Base-by-base conservation (phyloP, 108 stramenopile genomes). In the Nannochloropsis salina region DNA sequence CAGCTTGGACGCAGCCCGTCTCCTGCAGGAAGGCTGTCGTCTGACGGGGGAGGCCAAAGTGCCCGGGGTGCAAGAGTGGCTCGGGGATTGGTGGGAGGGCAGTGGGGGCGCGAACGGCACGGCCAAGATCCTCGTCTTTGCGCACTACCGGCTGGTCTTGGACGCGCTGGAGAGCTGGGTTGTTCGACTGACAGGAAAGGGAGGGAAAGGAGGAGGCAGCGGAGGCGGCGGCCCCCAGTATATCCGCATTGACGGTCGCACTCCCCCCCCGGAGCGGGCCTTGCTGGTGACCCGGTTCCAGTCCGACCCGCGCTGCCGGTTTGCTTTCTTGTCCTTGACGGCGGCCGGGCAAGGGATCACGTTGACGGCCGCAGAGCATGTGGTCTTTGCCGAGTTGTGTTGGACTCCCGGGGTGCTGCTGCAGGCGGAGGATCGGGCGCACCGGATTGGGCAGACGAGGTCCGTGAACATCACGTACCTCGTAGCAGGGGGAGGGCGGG, bases 301-400 rank as follows among this genome's bases (percentile, higher is more conserved):
- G 88, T 90, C 84, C 6, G 94, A 97, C 86, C 95, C 96, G 8
- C 84, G 87, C 10, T 85, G 94, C 41, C 92, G 95, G 9, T 90
- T 98, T 44, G 97, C 96, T 1, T 83, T 99, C 40, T 86, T 98
- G 86, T 94, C 95, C 42, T 96, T 99, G 22, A 98, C 97, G 41
- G 97, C 98, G 21, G 97, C 97, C 1, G 98, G 98, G 9, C 95
- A 96, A 8, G 98, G 96, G 80, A 94, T 99, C n/a, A 99, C 98
- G 12, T 90, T 99, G 45, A 99, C 98, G n/a, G 97, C 97, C 6
- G 94, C 97, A n/a, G 94, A 93, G 21, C 94, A 94, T 12, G 96
- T 98, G 15, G 94, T 95, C 92, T 99, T 99, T 86, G 94, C 97
- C 20, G 98, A 99, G 89, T 90, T 99, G 42, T 96, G 47, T 87